phyloP scores from a whole-genome alignment of 2,329 filamentous ascomycete species.

The Pezicula carpinea region DNA sequence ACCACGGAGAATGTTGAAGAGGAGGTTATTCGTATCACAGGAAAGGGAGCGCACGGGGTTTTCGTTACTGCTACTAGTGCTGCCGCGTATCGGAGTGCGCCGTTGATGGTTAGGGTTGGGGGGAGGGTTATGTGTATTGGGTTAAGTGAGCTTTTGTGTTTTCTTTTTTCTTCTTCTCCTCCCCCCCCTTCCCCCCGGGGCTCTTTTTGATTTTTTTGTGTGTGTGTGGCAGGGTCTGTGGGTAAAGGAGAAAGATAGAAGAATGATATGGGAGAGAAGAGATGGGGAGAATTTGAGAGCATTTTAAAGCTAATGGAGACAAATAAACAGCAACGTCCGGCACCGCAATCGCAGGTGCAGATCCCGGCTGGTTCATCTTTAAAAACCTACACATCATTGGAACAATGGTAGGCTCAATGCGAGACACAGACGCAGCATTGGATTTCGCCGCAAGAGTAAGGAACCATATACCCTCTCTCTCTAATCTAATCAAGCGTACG shows the following conservation, averaged over 20 bases:
- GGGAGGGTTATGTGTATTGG: constrained; percentile 12
- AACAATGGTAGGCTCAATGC: constrained; percentile 5
- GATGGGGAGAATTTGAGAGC: neutral
- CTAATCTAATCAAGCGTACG: too few relatives aligned
- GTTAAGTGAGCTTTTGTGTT: constrained; percentile 3
- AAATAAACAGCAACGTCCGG: constrained; percentile 1
- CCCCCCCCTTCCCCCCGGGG: neutral
- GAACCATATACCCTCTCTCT: neutral
- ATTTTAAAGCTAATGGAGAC: neutral
- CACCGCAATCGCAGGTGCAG: constrained; percentile 2
- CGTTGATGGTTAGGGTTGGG: constrained; percentile 6
- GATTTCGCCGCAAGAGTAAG: constrained; percentile 7
- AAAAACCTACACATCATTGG: constrained; percentile 8
- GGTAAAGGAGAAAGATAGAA: too few relatives aligned
- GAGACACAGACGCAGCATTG: constrained; percentile 4
- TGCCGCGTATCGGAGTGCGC: constrained; percentile 6
- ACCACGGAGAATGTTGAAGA: constrained; percentile 74
- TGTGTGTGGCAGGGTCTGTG: too few relatives aligned
- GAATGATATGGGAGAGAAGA: neutral
- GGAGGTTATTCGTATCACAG: constrained; percentile 53
- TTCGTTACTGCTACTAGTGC: constrained; percentile 8
- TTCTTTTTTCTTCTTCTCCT: neutral
- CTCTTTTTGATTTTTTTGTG: too few relatives aligned
- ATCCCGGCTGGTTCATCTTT: constrained; percentile 1
- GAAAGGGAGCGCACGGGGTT: constrained; percentile 8